A percentile compares a stretch with the other conserved stretches of the same genome.
These are phyloP conservation scores for Bassia scoparia DNA, from an alignment of 148 eudicot species.

Conservation along the genomic window DNA sequence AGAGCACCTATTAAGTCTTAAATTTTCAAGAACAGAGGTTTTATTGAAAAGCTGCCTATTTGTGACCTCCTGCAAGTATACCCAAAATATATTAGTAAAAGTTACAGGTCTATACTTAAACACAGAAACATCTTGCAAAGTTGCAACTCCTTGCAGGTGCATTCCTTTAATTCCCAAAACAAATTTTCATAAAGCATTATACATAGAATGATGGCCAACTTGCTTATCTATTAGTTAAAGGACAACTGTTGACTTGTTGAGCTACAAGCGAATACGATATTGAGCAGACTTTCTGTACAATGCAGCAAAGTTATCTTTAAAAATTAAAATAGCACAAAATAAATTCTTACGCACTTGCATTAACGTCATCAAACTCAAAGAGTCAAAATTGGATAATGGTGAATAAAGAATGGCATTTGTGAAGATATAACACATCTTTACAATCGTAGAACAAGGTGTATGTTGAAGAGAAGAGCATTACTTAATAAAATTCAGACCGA, in stretches of 20 bases:
- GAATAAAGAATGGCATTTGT: not conserved
- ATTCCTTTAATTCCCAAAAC: not conserved
- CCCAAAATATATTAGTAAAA: not conserved
- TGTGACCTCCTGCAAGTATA: conserved; percentile 45
- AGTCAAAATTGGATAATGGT: not conserved
- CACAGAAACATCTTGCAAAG: conserved; percentile 4
- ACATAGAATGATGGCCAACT: not conserved
- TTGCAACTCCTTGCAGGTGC: not conserved
- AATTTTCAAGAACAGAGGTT: conserved; percentile 19
- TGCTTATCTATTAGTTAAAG: not conserved
- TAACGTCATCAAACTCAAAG: not conserved
- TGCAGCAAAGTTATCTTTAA: not conserved
- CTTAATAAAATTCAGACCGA: not conserved
- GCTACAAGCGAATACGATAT: not conserved
- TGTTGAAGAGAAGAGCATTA: not conserved
- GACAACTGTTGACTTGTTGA: not conserved
- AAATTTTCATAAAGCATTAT: not conserved
- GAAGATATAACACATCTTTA: not conserved
- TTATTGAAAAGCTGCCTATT: conserved; percentile 30
- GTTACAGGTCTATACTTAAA: not conserved
- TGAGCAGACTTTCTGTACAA: not conserved
- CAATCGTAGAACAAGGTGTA: not conserved
- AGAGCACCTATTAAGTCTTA: conserved; percentile 32
- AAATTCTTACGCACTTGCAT: not conserved
- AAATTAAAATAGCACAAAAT: not conserved